A percentile compares a stretch with the other conserved stretches of the same genome.
phyloP scores from a whole-genome alignment of 129 eudicot genomes.

The Arctium minus region DNA sequence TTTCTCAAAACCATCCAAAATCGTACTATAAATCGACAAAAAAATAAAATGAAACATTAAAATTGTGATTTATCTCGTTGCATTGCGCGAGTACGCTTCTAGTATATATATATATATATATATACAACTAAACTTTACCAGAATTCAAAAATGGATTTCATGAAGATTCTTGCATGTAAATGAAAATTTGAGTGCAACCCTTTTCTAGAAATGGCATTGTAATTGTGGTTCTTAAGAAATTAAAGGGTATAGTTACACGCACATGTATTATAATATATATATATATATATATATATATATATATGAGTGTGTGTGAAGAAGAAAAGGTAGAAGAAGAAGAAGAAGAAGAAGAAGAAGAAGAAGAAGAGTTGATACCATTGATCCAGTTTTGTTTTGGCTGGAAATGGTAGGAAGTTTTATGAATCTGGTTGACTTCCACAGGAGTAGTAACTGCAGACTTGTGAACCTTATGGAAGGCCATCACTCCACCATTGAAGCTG shows the following conservation, averaged over 20 bases:
- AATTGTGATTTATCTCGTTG: no score
- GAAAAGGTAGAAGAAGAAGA: not conserved
- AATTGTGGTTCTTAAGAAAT: no score
- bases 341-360: not conserved
- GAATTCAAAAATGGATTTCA: not conserved
- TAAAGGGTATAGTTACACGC: no score
- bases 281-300: not conserved
- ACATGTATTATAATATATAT: not conserved
- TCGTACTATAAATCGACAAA: no score
- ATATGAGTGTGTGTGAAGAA: not conserved
- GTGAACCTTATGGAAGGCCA: constrained; percentile 50
- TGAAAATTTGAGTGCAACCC: not conserved
- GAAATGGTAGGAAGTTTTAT: constrained; percentile 67
- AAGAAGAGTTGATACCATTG: constrained; percentile 41
- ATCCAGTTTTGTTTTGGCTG: constrained; percentile 76
- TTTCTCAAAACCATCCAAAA: no score
- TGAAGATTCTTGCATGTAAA: not conserved
- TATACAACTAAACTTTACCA: not conserved
- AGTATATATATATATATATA: not conserved
- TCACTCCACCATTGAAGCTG: constrained; percentile 18
- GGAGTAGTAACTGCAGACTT: constrained; percentile 4
- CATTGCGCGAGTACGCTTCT: no score
- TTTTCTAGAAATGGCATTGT: not conserved
- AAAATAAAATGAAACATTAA: no score
- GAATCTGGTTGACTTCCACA: constrained; percentile 18